Evolutionary conservation across 208 protist genomes (phyloP).

Genomic region (Strigomonas culicis): DNA sequence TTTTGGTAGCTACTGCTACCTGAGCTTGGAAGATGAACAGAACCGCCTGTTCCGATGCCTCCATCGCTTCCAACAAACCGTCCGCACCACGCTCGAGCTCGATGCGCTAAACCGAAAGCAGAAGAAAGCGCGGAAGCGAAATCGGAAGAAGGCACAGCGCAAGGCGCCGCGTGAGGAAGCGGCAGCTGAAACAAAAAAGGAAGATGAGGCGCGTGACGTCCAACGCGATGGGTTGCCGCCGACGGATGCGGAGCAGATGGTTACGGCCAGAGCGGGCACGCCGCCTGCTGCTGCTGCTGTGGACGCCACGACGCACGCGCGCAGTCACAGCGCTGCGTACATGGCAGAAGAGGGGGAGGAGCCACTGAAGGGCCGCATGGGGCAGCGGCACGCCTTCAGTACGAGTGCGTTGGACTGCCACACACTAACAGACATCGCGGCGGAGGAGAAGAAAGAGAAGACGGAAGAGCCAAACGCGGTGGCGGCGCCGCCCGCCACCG

Average conservation of each 20-base stretch:
- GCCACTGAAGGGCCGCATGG: neutral
- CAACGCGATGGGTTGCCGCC: slow-evolving; percentile 4
- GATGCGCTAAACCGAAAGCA: slow-evolving; percentile 1
- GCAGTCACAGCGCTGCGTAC: neutral
- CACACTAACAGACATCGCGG: neutral
- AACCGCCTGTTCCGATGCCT: slow-evolving; percentile 35
- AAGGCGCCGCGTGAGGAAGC: neutral
- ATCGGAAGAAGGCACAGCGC: no score
- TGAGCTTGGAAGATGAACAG: slow-evolving; percentile 65
- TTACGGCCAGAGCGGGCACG: neutral
- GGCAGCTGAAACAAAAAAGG: neutral
- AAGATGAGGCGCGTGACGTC: neutral
- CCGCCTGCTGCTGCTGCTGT: neutral
- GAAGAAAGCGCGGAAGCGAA: neutral
- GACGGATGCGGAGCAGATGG: slow-evolving; percentile 2
- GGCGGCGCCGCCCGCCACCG: no score
- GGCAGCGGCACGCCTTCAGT: neutral
- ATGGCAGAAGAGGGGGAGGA: neutral
- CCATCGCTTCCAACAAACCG: neutral
- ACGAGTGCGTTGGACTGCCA: no score
- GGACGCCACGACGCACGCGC: no score
- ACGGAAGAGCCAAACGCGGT: no score
- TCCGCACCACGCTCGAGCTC: neutral
- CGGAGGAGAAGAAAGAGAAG: no score
- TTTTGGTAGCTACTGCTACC: slow-evolving; percentile 55